phyloP scores from a whole-genome alignment of 257 asterid species.

The Misopates orontium region DNA sequence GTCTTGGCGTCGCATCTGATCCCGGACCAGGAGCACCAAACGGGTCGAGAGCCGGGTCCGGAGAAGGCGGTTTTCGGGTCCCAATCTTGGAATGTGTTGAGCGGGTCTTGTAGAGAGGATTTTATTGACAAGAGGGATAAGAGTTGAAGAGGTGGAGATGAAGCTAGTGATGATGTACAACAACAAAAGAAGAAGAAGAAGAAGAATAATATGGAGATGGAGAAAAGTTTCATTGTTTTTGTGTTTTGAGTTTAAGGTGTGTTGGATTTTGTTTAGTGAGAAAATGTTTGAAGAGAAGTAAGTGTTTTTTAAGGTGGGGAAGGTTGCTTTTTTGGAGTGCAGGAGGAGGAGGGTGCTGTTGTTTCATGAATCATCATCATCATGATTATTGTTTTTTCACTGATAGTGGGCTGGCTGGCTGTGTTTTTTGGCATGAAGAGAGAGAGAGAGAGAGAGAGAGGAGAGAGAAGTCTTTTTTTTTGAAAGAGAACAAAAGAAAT shows the following conservation, averaged over 20 bases:
- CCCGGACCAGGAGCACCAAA: constrained; percentile 85
- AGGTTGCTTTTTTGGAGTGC: constrained; percentile 77
- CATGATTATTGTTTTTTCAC: constrained; percentile 62
- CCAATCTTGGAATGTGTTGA: constrained; percentile 68
- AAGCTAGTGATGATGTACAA: constrained; percentile 20
- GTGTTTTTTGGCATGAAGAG: constrained; percentile 51
- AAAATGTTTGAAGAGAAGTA: constrained; percentile 33
- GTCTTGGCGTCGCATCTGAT: constrained; percentile 55
- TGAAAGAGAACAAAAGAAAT: background rate
- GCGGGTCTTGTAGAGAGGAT: constrained; percentile 62
- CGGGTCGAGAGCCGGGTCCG: constrained; percentile 38
- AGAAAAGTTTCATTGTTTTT: constrained; percentile 45
- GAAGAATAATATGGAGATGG: constrained; percentile 28
- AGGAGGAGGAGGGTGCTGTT: constrained; percentile 41
- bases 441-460: constrained; percentile 30
- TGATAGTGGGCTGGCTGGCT: constrained; percentile 61
- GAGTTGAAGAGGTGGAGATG: constrained; percentile 49
- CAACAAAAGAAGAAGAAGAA: constrained; percentile 28
- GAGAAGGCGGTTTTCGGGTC: constrained; percentile 42
- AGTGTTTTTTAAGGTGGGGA: constrained; percentile 68
- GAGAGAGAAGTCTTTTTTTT: background rate
- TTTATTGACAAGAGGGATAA: constrained; percentile 60
- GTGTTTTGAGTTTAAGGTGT: constrained; percentile 2
- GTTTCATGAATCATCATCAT: constrained; percentile 27
- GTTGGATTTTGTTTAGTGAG: constrained; percentile 29